These are phyloP conservation scores for Rhizophagus clarus DNA, from an alignment of 192 early-diverging fungal genomes.

Conservation along the genomic window DNA sequence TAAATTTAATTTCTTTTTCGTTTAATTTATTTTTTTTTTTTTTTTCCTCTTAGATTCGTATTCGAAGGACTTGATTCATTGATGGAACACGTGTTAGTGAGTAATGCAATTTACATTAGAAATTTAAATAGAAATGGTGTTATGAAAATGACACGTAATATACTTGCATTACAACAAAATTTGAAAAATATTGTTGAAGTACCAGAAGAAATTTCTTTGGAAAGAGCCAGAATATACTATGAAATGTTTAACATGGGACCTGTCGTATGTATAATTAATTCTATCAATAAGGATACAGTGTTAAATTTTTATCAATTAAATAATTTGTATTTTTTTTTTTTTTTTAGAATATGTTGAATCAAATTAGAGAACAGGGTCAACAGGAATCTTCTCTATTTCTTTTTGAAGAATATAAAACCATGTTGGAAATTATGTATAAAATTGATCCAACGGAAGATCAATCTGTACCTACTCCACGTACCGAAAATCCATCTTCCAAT, in stretches of 20 bases:
- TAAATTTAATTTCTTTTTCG: neutral
- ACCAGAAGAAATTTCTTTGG: slow-evolving; percentile 67
- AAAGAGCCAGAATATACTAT: slow-evolving; percentile 72
- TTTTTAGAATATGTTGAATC: slow-evolving; percentile 57
- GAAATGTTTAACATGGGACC: slow-evolving; percentile 65
- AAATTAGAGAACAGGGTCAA: slow-evolving; percentile 59
- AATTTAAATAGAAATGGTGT: slow-evolving; percentile 70
- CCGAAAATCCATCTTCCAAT: slow-evolving; percentile 16
- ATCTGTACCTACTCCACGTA: neutral
- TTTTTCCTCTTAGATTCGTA: slow-evolving; percentile 57
- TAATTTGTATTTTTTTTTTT: slow-evolving; percentile 12
- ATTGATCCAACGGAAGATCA: slow-evolving; percentile 26
- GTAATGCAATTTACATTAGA: slow-evolving; percentile 70
- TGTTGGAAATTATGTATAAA: slow-evolving; percentile 72
- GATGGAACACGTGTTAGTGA: slow-evolving; percentile 68
- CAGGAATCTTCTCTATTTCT: slow-evolving; percentile 68
- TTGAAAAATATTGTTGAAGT: slow-evolving; percentile 74
- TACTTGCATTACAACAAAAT: slow-evolving; percentile 86
- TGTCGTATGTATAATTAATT: slow-evolving; percentile 40
- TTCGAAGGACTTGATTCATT: slow-evolving; percentile 82
- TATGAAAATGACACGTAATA: slow-evolving; percentile 79
- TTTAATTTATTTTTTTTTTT: neutral
- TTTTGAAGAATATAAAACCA: slow-evolving; percentile 80
- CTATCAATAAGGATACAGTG: neutral
- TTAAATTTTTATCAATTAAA: slow-evolving; percentile 5